Percentiles rank a stretch among this genome's conserved stretches.
phyloP scores from a whole-genome alignment of 2,329 filamentous ascomycete genomes.

The Alternaria novae-zelandiae region DNA sequence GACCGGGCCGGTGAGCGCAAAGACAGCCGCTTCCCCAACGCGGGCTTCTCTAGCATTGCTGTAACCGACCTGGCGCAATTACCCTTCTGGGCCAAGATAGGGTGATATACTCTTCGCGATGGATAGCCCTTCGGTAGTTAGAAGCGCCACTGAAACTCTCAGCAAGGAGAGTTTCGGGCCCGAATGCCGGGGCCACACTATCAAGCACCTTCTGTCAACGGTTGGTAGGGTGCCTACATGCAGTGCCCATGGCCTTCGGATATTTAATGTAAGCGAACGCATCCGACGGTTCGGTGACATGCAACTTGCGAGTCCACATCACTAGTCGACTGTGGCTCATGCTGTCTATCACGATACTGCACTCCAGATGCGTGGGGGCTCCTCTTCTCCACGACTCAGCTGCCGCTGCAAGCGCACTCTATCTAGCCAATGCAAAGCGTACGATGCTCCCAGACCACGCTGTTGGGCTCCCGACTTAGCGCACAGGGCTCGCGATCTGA shows the following conservation, averaged over 20 bases:
- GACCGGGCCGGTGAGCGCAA: conserved; percentile 29
- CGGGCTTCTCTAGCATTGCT: conserved; percentile 44
- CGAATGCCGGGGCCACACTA: conserved; percentile 10
- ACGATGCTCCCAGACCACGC: conserved; percentile 36
- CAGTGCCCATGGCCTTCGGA: conserved; percentile 15
- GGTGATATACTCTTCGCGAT: conserved; percentile 12
- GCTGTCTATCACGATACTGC: conserved; percentile 7
- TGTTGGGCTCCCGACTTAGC: conserved; percentile 37
- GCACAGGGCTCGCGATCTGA: conserved; percentile 35
- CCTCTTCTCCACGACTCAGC: conserved; percentile 13
- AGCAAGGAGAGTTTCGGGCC: conserved; percentile 12
- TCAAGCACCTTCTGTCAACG: conserved; percentile 6
- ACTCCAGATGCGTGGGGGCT: conserved; percentile 16
- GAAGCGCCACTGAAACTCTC: conserved; percentile 14
- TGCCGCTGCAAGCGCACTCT: conserved; percentile 37
- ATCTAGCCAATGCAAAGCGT: conserved; percentile 28
- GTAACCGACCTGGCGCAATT: conserved; percentile 35
- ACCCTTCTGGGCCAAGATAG: conserved; percentile 37
- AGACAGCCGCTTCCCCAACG: conserved; percentile 43
- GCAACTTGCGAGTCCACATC: background rate
- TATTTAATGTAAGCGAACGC: background rate
- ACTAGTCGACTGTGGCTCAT: background rate
- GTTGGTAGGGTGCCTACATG: conserved; percentile 17
- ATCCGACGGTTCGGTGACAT: conserved; percentile 1
- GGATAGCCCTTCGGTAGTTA: conserved; percentile 1